These are phyloP conservation scores for Hypoxylon sp. DNA, from an alignment of 2,329 filamentous ascomycete genomes.

Conservation along the genomic window DNA sequence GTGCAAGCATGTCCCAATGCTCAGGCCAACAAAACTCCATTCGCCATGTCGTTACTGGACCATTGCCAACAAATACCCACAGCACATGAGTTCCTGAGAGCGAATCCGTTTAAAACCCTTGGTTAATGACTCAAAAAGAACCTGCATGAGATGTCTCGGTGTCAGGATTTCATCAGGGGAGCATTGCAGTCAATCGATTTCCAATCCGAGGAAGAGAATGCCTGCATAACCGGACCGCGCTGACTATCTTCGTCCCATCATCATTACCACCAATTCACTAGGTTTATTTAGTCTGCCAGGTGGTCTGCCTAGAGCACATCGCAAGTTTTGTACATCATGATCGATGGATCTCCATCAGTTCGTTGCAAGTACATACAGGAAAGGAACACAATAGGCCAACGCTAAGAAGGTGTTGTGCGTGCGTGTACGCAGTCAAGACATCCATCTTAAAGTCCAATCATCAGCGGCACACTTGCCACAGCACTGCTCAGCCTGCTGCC, in stretches of 20 bases:
- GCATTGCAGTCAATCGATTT: constrained; percentile 29
- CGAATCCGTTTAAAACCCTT: constrained; percentile 27
- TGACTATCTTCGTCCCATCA: constrained; percentile 23
- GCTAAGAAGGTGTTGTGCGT: constrained; percentile 22
- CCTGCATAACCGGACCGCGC: constrained; percentile 30
- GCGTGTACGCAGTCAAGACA: constrained; percentile 21
- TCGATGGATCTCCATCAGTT: constrained; percentile 37
- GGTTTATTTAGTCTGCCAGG: constrained; percentile 12
- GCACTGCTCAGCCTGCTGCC: constrained; percentile 28
- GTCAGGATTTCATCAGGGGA: constrained; percentile 43
- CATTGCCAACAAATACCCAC: constrained; percentile 31
- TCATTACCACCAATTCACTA: constrained; percentile 14
- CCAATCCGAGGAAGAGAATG: constrained; percentile 31
- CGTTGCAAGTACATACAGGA: constrained; percentile 17
- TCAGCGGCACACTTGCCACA: constrained; percentile 15
- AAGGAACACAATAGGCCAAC: constrained; percentile 11
- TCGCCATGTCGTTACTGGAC: constrained; percentile 32
- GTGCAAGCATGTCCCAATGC: constrained; percentile 6
- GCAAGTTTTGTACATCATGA: constrained; percentile 36
- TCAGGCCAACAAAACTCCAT: constrained; percentile 20
- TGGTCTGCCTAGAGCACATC: constrained; percentile 21
- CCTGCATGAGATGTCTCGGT: constrained; percentile 44
- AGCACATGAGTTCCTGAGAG: constrained; percentile 18
- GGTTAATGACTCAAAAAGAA: constrained; percentile 38
- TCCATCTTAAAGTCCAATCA: constrained; percentile 30